Percentiles rank a stretch among this genome's conserved stretches.
Evolutionary conservation across 331 rosid genomes (phyloP).

Genomic region (Acacia pycnantha): DNA sequence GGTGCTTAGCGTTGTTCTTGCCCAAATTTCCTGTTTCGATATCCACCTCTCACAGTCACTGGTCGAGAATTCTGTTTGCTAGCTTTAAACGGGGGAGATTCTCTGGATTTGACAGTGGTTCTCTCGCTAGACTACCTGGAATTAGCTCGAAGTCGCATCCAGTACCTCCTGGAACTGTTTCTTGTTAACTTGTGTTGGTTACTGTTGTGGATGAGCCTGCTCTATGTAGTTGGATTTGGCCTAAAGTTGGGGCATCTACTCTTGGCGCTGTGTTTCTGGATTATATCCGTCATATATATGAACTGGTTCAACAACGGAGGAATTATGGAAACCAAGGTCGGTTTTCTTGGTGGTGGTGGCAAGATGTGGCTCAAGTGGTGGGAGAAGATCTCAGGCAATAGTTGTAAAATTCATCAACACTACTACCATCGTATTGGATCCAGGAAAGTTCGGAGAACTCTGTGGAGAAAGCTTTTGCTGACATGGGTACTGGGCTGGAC

Average conservation of each 20-base stretch:
- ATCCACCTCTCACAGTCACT: slow-evolving; percentile 27
- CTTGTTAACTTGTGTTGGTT: slow-evolving; percentile 51
- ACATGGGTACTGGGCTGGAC: slow-evolving; percentile 66
- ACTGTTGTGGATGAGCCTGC: slow-evolving; percentile 75
- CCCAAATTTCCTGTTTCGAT: slow-evolving; percentile 28
- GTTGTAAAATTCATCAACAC: slow-evolving; percentile 52
- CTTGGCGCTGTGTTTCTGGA: slow-evolving; percentile 71
- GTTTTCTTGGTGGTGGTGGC: slow-evolving; percentile 43
- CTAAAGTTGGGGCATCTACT: slow-evolving; percentile 80
- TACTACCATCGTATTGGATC: slow-evolving; percentile 65
- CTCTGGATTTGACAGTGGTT: slow-evolving; percentile 44
- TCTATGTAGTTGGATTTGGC: slow-evolving; percentile 77
- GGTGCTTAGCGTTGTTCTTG: slow-evolving; percentile 34
- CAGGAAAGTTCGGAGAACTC: slow-evolving; percentile 43
- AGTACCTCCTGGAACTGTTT: slow-evolving; percentile 46
- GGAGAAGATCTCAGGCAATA: slow-evolving; percentile 57
- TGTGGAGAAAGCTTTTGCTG: slow-evolving; percentile 64
- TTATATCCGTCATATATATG: slow-evolving; percentile 63
- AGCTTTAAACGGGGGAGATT: slow-evolving; percentile 42
- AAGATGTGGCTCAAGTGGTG: slow-evolving; percentile 66
- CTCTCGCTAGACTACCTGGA: slow-evolving; percentile 33
- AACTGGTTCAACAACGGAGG: slow-evolving; percentile 63
- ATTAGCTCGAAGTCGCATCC: slow-evolving; percentile 42
- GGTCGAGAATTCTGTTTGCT: slow-evolving; percentile 33
- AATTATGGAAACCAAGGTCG: slow-evolving; percentile 56